Base-by-base conservation (phyloP, 148 eudicot genomes). In the Cornus controversa region DNA sequence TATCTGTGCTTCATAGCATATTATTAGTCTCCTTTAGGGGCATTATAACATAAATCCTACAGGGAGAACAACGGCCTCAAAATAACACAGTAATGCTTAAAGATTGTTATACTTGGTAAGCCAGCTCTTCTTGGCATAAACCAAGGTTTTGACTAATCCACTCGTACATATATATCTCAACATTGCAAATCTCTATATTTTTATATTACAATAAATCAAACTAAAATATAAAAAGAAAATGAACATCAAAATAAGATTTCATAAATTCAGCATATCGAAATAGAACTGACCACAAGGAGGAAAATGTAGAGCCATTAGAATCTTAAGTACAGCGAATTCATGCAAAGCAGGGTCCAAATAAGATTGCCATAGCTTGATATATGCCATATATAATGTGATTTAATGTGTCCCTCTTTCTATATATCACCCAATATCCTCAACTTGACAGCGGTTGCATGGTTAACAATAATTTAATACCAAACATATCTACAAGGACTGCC, bases 281-380 rank as follows among this genome's bases (percentile, higher is more conserved):
- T 25, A 20, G 71, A 50, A 71, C 37, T 25, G 37, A 53, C 28
- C 13, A 1, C 0, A 4, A 70, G 50, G 54, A 37, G 24, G 10
- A 25, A 45, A 40, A 65, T 42, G 23, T 22, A 25, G 9, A 66
- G 47, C 5, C 37, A 60, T 65, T 63, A 28, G 23, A 75, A 64
- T 40, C n/a, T 45, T 15, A 65, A 45, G 22, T 27, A 8, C 31
- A 62, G 8, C 7, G 42, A 10, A 10, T 15, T 10, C n/a, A 73
- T 34, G 22, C 66, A 74, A 74, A 14, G n/a, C 45, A 62, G 24
- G 77, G 65, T 13, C 54, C 77, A 74, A 34, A 74, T 40, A 40
- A 6, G 8, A 40, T 40, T 40, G 45, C 7, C 5, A 40, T 40
- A 40, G 45, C 45, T 3, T 40, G 45, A 5, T 8, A 40, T 6